phyloP scores from a whole-genome alignment of 2,329 filamentous ascomycete genomes.

The Cordyceps militaris region DNA sequence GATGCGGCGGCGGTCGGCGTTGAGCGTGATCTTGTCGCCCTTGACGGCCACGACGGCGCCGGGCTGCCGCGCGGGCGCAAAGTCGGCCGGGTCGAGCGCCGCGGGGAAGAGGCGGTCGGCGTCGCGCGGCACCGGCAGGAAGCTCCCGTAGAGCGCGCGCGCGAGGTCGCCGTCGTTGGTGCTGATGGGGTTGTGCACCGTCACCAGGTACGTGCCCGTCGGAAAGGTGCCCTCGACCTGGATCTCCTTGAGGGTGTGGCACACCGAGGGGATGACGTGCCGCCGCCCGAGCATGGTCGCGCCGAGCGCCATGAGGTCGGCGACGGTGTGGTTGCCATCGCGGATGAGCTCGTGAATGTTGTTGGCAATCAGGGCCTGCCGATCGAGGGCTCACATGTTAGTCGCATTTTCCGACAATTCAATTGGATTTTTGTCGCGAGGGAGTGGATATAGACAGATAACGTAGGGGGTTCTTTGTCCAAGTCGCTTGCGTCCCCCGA shows the following conservation, averaged over 20 bases:
- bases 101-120: constrained; percentile 55
- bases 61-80: constrained; percentile 61
- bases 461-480: neutral
- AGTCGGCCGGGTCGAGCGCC: constrained; percentile 52
- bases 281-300: constrained; percentile 88
- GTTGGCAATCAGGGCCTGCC: constrained; percentile 70
- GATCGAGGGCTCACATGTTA: constrained; percentile 10
- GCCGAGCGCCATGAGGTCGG: constrained; percentile 88
- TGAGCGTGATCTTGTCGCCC: constrained; percentile 59
- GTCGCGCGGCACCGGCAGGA: constrained; percentile 69
- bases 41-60: constrained; percentile 74
- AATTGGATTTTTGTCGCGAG: too few relatives aligned
- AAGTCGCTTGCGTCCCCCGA: neutral
- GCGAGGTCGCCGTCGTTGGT: constrained; percentile 79
- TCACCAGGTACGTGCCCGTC: constrained; percentile 86
- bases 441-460: neutral
- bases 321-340: constrained; percentile 87
- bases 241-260: constrained; percentile 70
- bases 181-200: constrained; percentile 82
- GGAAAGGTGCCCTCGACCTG: constrained; percentile 94
- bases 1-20: constrained; percentile 66
- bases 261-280: constrained; percentile 80
- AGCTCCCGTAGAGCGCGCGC: constrained; percentile 85
- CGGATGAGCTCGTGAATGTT: constrained; percentile 95
- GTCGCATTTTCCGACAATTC: too few relatives aligned